phyloP scores from a whole-genome alignment of 2,329 filamentous ascomycete genomes.

The Apiospora rasikravindrae region DNA sequence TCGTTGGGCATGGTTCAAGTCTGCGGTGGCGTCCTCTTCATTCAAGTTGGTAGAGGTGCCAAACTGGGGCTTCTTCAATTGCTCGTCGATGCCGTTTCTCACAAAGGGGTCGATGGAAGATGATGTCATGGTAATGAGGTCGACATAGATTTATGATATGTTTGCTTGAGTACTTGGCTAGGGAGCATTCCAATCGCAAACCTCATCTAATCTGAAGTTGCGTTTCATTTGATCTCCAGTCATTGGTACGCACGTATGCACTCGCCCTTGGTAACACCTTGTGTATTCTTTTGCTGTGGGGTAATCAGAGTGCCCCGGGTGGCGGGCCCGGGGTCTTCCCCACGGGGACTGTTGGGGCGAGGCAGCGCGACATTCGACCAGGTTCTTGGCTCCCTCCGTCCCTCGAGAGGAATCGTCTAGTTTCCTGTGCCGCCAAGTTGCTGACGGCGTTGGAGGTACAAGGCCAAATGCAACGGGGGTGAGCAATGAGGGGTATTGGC shows the following conservation, averaged over 20 bases:
- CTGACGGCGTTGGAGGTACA: not conserved
- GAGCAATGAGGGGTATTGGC: not conserved
- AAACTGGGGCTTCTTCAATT: not conserved
- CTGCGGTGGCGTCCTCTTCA: not conserved
- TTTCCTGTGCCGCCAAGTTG: not conserved
- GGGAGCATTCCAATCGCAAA: not conserved
- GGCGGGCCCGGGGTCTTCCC: not conserved
- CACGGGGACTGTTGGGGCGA: not conserved
- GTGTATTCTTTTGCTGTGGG: not conserved
- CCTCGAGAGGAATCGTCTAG: not conserved
- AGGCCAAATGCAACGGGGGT: not conserved
- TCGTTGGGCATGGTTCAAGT: constrained; percentile 13
- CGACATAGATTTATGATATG: not conserved
- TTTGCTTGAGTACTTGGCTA: not conserved
- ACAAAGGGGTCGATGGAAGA: not conserved
- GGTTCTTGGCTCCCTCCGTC: no score
- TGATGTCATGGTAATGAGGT: not conserved
- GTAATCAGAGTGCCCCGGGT: not conserved
- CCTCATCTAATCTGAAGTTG: no score
- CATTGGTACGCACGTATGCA: not conserved
- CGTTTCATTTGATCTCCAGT: not conserved
- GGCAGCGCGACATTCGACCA: not conserved
- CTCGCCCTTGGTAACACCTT: not conserved
- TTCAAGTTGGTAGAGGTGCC: not conserved
- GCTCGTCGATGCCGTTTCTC: not conserved